Base-by-base conservation (phyloP, 768 basidiomycete species). In the Neoboletus magnificus region DNA sequence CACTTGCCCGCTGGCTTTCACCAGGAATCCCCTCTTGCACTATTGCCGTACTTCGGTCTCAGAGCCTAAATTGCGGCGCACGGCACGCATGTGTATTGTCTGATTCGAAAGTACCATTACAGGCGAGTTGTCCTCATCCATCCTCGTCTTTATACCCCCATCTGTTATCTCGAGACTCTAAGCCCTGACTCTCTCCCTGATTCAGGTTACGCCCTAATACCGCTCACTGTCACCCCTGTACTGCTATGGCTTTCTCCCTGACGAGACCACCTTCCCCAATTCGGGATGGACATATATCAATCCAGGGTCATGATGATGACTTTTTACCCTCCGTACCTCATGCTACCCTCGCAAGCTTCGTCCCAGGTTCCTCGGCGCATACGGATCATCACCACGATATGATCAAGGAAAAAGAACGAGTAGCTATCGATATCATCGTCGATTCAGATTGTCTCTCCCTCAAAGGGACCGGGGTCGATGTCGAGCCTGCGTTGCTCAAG, bases 401-500 rank as follows among this genome's bases (percentile, higher is more conserved):
- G 73, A 67, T 59, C 56, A 74, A 70, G 48, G 77, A 77, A 49
- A 80, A 79, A 59, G 76, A 78, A 33, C 74, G 73, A 27, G 75
- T 82, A n/a, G 74, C 71, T 47, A 77, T 98, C 59, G 89, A 94
- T 61, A 87, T 98, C 62, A 65, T 84, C 50, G 82, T 97, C 52
- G 84, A 89, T 68, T 76, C 79, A 4, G 87, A 89, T 37, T 77
- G 75, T 62, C 73, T 97, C 58, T 77, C 79, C 50, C 80, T 98
- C 65, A 81, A 84, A 59, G 93, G 93, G 45, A 84, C 84, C 8
- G 91, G 92, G 33, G 81, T 80, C 62, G 92, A 96, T 59, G 85
- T 92, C 58, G 89, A 94, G 63, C 87, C 94, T 9, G 83, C 85
- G 9, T 74, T 83, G 16, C 84, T 98, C 59, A 85, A 85, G 42